Percentiles rank a stretch among this genome's conserved stretches.
Conservation (phyloP, 1,284 basidiomycete species). For the Caloboletus inedulis region DNA sequence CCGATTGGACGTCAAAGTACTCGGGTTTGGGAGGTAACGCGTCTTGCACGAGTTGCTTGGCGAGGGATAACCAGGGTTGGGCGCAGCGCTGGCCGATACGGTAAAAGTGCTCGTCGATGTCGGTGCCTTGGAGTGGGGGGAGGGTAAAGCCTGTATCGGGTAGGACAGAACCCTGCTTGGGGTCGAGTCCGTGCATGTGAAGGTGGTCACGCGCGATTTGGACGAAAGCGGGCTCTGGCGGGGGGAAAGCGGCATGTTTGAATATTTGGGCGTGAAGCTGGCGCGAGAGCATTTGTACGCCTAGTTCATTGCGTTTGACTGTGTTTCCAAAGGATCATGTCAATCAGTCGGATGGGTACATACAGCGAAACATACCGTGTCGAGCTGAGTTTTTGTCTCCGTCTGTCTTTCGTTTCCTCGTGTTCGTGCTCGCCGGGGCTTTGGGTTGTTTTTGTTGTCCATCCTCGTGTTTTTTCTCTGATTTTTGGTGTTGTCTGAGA, state of each 20-base stretch:
- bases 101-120: constrained; percentile 89
- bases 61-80: constrained; percentile 80
- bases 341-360: not conserved
- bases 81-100: constrained; percentile 70
- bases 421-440: not conserved
- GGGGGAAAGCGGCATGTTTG: constrained; percentile 62
- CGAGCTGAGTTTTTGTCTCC: not conserved
- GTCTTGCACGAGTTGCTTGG: constrained; percentile 58
- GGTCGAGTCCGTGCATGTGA: constrained; percentile 73
- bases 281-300: constrained; percentile 88
- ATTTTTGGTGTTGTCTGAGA: constrained; percentile 14
- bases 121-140: constrained; percentile 79
- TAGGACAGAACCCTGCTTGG: constrained; percentile 76
- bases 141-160: constrained; percentile 79
- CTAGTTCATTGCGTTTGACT: constrained; percentile 81
- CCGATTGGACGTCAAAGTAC: constrained; percentile 73
- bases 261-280: constrained; percentile 84
- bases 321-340: not conserved
- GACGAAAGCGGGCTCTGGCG: constrained; percentile 60
- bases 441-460: not conserved
- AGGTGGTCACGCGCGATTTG: constrained; percentile 83
- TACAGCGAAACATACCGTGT: constrained; percentile 5
- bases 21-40: constrained; percentile 65
- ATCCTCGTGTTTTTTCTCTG: not conserved
- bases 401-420: constrained; percentile 1